Conservation (phyloP, 106 monocot genomes). For the Platanthera guangdongensis region DNA sequence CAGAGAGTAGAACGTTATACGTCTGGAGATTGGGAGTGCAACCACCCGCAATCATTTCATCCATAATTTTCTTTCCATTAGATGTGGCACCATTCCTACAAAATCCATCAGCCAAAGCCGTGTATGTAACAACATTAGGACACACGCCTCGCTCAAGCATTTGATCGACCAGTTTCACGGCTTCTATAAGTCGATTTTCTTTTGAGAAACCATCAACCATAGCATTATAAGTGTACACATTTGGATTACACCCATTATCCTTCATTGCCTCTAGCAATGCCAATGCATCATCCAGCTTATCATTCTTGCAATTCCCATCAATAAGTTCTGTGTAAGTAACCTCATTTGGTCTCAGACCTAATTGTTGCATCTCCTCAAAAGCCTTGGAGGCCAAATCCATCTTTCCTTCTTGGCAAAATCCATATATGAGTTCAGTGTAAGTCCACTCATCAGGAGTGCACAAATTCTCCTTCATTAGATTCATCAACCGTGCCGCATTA, state of each 20-base stretch:
- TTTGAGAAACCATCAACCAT: slow-evolving; percentile 62
- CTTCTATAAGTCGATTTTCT: slow-evolving; percentile 43
- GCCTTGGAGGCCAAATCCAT: slow-evolving; percentile 42
- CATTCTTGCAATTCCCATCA: slow-evolving; percentile 74
- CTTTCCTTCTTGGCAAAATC: slow-evolving; percentile 52
- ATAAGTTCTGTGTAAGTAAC: slow-evolving; percentile 64
- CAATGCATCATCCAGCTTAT: slow-evolving; percentile 50
- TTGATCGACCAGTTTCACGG: slow-evolving; percentile 25
- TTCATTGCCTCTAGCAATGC: slow-evolving; percentile 46
- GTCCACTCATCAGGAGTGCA: slow-evolving; percentile 70
- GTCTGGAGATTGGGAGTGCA: slow-evolving; percentile 61
- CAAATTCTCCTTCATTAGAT: slow-evolving; percentile 58
- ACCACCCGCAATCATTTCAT: slow-evolving; percentile 44
- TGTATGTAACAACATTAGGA: slow-evolving; percentile 80
- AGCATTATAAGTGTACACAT: slow-evolving; percentile 60
- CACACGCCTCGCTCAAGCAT: slow-evolving; percentile 32
- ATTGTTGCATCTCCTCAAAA: slow-evolving; percentile 50
- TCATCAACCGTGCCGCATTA: slow-evolving; percentile 59
- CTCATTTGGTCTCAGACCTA: slow-evolving; percentile 49
- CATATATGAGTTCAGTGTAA: slow-evolving; percentile 65
- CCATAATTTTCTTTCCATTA: slow-evolving; percentile 39
- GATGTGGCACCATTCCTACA: slow-evolving; percentile 57
- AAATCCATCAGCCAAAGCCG: slow-evolving; percentile 55
- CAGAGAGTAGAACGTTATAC: slow-evolving; percentile 64
- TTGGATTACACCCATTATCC: slow-evolving; percentile 44